Evolutionary conservation across 2,329 filamentous ascomycete genomes (phyloP).

Genomic region (Phaeosphaeriaceae sp.): DNA sequence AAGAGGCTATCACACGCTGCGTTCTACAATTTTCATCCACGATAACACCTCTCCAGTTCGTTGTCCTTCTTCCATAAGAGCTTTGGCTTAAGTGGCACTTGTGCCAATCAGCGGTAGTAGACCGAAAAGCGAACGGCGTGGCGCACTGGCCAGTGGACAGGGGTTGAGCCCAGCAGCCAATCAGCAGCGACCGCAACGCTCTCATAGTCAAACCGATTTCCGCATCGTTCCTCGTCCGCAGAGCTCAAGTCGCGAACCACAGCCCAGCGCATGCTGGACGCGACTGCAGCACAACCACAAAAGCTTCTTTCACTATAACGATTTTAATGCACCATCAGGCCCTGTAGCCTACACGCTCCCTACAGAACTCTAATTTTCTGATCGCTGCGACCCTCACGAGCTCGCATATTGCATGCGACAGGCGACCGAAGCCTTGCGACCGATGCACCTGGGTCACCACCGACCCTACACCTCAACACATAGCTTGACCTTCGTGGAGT

Average conservation of each 20-base stretch:
- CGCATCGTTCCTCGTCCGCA: slow-evolving; percentile 15
- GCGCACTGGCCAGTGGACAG: too few relatives aligned
- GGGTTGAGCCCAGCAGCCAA: too few relatives aligned
- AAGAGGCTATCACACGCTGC: too few relatives aligned
- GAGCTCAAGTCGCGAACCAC: slow-evolving; percentile 37
- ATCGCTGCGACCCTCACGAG: slow-evolving; percentile 8
- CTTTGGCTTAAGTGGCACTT: too few relatives aligned
- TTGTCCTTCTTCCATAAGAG: too few relatives aligned
- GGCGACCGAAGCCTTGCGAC: slow-evolving; percentile 25
- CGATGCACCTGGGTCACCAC: slow-evolving; percentile 33
- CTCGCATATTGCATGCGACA: slow-evolving; percentile 19
- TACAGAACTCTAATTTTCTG: slow-evolving; percentile 26
- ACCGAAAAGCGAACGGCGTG: not conserved
- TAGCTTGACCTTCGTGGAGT: slow-evolving; percentile 10
- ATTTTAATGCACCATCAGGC: slow-evolving; percentile 38
- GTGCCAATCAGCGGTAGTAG: too few relatives aligned
- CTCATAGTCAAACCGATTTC: not conserved
- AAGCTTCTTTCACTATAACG: slow-evolving; percentile 32
- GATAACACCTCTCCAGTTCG: too few relatives aligned
- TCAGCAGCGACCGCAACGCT: not conserved
- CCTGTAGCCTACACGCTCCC: slow-evolving; percentile 27
- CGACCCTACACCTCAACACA: slow-evolving; percentile 22
- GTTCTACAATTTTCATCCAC: too few relatives aligned
- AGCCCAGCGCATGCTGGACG: slow-evolving; percentile 38
- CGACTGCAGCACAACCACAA: slow-evolving; percentile 34